phyloP scores from a whole-genome alignment of 2,329 filamentous ascomycete genomes.

The Calonectria henricotiae region DNA sequence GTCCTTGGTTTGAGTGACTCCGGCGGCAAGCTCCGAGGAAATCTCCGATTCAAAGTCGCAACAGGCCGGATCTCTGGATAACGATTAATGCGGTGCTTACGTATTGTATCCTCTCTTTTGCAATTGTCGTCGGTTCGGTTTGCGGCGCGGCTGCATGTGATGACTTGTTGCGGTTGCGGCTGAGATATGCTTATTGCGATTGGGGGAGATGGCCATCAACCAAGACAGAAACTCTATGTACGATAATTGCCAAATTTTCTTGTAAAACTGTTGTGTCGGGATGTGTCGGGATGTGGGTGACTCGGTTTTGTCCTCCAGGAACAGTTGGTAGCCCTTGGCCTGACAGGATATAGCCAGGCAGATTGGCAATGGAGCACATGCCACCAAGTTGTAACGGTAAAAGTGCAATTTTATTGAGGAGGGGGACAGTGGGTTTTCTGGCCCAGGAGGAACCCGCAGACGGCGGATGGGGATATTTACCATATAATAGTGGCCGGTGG shows the following conservation, averaged over 20 bases:
- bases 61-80: neutral
- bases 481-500: neutral
- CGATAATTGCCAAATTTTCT: neutral
- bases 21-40: neutral
- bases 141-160: neutral
- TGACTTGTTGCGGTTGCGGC: neutral
- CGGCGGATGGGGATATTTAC: neutral
- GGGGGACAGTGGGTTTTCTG: neutral
- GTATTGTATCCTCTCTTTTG: too few relatives aligned
- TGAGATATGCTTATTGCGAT: neutral
- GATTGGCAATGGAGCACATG: neutral
- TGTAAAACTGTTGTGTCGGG: neutral
- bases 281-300: slow-evolving; percentile 14
- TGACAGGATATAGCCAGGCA: neutral
- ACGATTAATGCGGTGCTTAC: too few relatives aligned
- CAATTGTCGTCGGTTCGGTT: neutral
- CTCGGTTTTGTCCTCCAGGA: neutral
- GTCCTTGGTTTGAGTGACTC: neutral
- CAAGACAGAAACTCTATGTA: neutral
- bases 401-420: slow-evolving; percentile 1
- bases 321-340: neutral
- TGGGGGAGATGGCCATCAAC: neutral
- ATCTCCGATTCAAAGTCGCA: neutral
- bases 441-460: neutral
- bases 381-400: neutral